phyloP scores from a whole-genome alignment of 495 filamentous ascomycete genomes.

The Xylaria intraflava region DNA sequence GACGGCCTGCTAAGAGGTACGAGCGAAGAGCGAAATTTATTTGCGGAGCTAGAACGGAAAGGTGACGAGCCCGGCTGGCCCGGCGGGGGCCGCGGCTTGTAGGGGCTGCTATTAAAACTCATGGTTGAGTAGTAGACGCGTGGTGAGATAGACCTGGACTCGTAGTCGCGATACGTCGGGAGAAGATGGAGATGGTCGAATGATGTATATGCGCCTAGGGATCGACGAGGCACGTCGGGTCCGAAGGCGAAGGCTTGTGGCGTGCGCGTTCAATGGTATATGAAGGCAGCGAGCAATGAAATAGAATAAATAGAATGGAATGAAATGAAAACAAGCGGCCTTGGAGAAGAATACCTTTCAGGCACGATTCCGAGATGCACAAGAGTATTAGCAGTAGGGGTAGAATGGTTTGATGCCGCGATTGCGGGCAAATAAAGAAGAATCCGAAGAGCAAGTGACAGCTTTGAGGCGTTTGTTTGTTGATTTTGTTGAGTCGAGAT shows the following conservation, averaged over 20 bases:
- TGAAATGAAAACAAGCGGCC: background rate
- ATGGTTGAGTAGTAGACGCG: slow-evolving; percentile 10
- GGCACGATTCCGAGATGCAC: background rate
- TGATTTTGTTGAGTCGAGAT: background rate
- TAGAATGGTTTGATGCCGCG: background rate
- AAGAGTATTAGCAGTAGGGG: background rate
- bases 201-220: background rate
- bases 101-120: slow-evolving; percentile 21
- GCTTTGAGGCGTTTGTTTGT: slow-evolving; percentile 1
- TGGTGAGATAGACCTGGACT: background rate
- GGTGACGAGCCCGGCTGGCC: slow-evolving; percentile 27
- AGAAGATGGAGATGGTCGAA: background rate
- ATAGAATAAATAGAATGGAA: background rate
- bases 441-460: background rate
- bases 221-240: background rate
- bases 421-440: background rate
- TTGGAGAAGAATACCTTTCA: background rate
- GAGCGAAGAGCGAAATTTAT: slow-evolving; percentile 25
- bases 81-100: slow-evolving; percentile 25
- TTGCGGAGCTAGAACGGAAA: slow-evolving; percentile 24
- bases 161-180: background rate
- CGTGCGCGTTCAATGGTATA: background rate
- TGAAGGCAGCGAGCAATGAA: background rate
- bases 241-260: background rate
- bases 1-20: slow-evolving; percentile 20